These are phyloP conservation scores for Dothidotthia symphoricarpi DNA, from an alignment of 2,329 filamentous ascomycete species.

Conservation along the genomic window DNA sequence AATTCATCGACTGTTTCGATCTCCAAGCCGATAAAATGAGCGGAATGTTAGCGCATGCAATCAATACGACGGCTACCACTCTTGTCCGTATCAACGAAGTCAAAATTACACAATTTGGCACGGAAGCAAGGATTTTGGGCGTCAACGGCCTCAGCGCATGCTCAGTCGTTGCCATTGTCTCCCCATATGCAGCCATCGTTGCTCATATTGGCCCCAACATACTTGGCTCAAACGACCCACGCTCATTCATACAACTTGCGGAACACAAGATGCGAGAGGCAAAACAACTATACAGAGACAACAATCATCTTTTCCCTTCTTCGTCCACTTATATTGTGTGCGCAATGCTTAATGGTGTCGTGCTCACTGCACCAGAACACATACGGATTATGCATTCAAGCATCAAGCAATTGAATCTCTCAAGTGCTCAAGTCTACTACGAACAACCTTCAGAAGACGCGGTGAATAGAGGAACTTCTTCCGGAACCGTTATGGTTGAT, in stretches of 20 bases:
- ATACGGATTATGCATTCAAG: not conserved
- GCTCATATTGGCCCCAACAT: not conserved
- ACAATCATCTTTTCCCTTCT: not conserved
- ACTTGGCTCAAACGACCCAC: not conserved
- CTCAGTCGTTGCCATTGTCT: not conserved
- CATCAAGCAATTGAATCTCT: not conserved
- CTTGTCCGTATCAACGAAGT: no score
- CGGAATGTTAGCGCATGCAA: no score
- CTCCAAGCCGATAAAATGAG: no score
- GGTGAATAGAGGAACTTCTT: not conserved
- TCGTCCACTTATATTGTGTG: not conserved
- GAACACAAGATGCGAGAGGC: no score
- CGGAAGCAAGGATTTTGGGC: no score
- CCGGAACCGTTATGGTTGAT: not conserved
- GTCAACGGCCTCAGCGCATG: not conserved
- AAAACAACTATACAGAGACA: no score
- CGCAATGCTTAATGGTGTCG: not conserved
- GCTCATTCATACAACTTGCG: not conserved
- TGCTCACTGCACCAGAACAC: not conserved
- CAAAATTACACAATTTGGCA: no score
- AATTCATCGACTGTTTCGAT: no score
- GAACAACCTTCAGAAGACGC: not conserved
- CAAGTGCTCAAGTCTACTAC: not conserved
- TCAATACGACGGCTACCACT: no score
- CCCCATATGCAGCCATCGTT: not conserved